Conservation (phyloP, 768 basidiomycete species). For the Termitomyces sp. region DNA sequence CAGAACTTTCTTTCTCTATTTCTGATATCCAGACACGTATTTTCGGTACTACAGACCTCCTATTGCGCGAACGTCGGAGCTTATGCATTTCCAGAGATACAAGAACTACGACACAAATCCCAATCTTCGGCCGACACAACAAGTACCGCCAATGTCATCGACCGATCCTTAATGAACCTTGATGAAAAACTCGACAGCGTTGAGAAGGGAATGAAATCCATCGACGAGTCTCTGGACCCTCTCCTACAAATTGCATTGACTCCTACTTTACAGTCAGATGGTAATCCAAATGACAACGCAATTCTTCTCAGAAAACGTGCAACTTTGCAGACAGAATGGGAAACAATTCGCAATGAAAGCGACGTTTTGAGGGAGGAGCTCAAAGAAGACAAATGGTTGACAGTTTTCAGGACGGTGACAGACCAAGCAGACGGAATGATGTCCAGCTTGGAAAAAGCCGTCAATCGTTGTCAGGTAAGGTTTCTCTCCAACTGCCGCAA, state of each 20-base stretch:
- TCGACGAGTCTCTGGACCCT: slow-evolving; percentile 63
- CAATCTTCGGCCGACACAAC: slow-evolving; percentile 54
- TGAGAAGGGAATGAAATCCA: slow-evolving; percentile 61
- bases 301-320: slow-evolving; percentile 70
- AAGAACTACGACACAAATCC: slow-evolving; percentile 87
- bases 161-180: slow-evolving; percentile 73
- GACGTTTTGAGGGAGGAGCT: slow-evolving; percentile 84
- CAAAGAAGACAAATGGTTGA: slow-evolving; percentile 96
- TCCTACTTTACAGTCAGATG: slow-evolving; percentile 34
- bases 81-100: slow-evolving; percentile 57
- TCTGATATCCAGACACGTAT: slow-evolving; percentile 90
- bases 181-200: slow-evolving; percentile 76
- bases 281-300: slow-evolving; percentile 33
- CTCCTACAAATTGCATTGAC: slow-evolving; percentile 43
- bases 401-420: slow-evolving; percentile 88
- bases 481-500: not conserved
- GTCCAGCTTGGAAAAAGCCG: slow-evolving; percentile 89
- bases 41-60: slow-evolving; percentile 49
- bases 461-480: slow-evolving; percentile 82
- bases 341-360: slow-evolving; percentile 71
- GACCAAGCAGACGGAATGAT: slow-evolving; percentile 98
- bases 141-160: slow-evolving; percentile 64
- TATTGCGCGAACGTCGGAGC: not conserved
- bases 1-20: slow-evolving; percentile 80
- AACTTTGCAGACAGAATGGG: slow-evolving; percentile 73